Evolutionary conservation across 140 eudicot genomes (phyloP), one percentile per base, ranked within the genome.

Genomic region (Flaveria floridana): DNA sequence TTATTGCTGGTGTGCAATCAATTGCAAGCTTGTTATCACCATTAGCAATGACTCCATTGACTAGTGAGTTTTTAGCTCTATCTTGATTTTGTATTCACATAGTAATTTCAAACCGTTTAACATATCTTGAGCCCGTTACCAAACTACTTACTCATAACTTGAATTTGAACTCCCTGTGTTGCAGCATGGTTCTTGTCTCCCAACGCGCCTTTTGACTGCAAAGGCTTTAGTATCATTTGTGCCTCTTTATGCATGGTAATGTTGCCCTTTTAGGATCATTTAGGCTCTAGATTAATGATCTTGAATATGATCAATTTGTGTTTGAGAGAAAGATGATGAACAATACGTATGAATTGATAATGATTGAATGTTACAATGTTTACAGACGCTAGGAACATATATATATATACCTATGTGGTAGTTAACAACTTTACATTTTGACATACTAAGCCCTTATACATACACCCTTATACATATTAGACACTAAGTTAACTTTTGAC

Each of bases 131-230:
- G 41, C 71, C 51, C 8, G 67, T 39, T 73, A 42, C 21, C 70
- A 7, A 16, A 37, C 14, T 61, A 19, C 57, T 25, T 18, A 9
- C 68, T 51, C 0, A 26, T 65, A 71, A 70, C 65, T 64, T 61
- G 11, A 30, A 26, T 72, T 50, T 46, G 34, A 79, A 64, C 44
- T 68, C 28, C 57, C 63, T 48, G 19, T 78, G 30, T 80, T 85
- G 68, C 85, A 93, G 98, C 96, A 6, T 93, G 96, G 95, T 93
- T 93, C 78, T 74, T 93, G 73, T 93, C 98, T 6, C 64, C 82
- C 63, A 42, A 85, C 57, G 96, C 98, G 8, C 98, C 98, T 58
- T 92, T 92, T 74, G 65, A 92, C 80, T 92, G 98, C 82, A 92
- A 92, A 86, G 98, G 98, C 70, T 92, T 92, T 70, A 86, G 98